phyloP scores from a whole-genome alignment of 163 green algal genomes.

The Scenedesmus sp. region DNA sequence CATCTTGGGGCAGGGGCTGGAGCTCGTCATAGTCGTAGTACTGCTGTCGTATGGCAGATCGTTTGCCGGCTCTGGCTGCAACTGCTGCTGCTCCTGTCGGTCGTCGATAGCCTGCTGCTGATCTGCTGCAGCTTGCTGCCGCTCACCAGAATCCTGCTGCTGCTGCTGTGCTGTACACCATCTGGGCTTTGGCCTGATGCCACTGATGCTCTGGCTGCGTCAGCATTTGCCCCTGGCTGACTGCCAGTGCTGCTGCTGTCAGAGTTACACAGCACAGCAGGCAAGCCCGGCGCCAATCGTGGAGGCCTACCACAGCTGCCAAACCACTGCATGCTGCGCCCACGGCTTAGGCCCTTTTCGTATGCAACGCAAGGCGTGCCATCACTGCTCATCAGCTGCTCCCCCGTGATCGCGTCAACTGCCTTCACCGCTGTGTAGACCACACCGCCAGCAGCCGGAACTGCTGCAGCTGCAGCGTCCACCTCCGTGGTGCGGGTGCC shows the following conservation, averaged over 20 bases:
- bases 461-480: not conserved
- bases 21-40: not conserved
- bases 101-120: not conserved
- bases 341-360: not conserved
- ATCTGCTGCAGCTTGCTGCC: not conserved
- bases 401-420: not conserved
- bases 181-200: not conserved
- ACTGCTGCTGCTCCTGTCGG: conserved; percentile 14
- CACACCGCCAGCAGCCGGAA: not conserved
- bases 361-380: not conserved
- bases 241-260: not conserved
- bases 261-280: not conserved
- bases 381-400: not conserved
- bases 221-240: not conserved
- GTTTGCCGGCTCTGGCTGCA: not conserved
- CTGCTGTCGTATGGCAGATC: not conserved
- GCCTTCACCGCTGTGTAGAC: not conserved
- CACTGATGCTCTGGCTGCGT: too few species aligned
- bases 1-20: not conserved
- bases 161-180: not conserved
- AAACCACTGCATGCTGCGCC: not conserved
- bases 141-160: not conserved
- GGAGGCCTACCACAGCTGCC: not conserved
- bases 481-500: not conserved
- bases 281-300: not conserved